Evolutionary conservation across 2,329 filamentous ascomycete genomes (phyloP).

Genomic region (Dactylonectria macrodidyma): DNA sequence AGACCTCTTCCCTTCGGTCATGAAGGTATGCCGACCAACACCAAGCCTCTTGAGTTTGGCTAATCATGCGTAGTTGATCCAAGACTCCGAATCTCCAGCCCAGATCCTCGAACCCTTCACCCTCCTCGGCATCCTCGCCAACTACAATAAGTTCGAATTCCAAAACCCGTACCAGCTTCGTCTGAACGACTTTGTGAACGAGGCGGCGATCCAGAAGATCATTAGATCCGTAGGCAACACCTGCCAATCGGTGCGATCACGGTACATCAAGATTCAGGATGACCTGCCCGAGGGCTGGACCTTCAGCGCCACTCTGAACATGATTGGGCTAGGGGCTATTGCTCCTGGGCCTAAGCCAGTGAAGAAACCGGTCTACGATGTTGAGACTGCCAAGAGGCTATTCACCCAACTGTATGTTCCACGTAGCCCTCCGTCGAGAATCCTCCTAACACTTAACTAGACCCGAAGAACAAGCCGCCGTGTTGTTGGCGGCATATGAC

Average conservation of each 20-base stretch:
- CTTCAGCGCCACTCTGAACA: conserved; percentile 82
- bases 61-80: conserved; percentile 74
- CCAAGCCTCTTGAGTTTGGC: background rate
- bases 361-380: conserved; percentile 73
- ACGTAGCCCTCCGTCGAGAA: rapidly evolving
- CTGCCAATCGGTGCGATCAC: conserved; percentile 77
- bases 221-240: conserved; percentile 82
- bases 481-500: conserved; percentile 90
- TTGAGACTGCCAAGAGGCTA: conserved; percentile 85
- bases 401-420: conserved; percentile 82
- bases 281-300: conserved; percentile 94
- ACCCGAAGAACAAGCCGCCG: conserved; percentile 83
- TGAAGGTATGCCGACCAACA: conserved; percentile 76
- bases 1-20: conserved; percentile 93
- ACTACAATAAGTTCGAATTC: conserved; percentile 99
- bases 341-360: conserved; percentile 77
- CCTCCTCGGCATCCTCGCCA: conserved; percentile 88
- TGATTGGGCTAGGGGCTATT: conserved; percentile 87
- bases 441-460: conserved; percentile 59
- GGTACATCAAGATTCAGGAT: conserved; percentile 89
- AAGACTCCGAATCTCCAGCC: conserved; percentile 78
- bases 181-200: conserved; percentile 96
- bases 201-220: conserved; percentile 86
- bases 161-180: conserved; percentile 96
- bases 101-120: conserved; percentile 82